Conservation (phyloP, 1,284 basidiomycete genomes). For the Pterulicium gracile region DNA sequence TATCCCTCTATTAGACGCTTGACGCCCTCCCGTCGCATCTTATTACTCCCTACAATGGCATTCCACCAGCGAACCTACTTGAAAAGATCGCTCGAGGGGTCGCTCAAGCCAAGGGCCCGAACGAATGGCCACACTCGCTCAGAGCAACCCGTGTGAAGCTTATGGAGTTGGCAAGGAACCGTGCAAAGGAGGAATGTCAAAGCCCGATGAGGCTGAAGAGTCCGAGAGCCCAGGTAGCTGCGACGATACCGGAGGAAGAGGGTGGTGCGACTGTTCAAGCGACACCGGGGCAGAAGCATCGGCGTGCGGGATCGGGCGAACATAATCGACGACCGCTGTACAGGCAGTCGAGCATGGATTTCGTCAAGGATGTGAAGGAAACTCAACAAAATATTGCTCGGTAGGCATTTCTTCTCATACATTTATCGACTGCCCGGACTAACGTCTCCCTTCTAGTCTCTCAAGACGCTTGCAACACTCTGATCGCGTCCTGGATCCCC, state of each 20-base stretch:
- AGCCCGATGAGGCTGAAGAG: no score
- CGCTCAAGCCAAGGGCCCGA: constrained; percentile 53
- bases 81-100: constrained; percentile 75
- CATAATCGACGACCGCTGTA: constrained; percentile 46
- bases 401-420: constrained; percentile 28
- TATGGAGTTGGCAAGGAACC: constrained; percentile 55
- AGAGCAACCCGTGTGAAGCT: constrained; percentile 72
- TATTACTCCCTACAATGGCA: constrained; percentile 71
- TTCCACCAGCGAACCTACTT: constrained; percentile 72
- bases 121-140: constrained; percentile 71
- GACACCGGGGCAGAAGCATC: constrained; percentile 21
- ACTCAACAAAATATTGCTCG: constrained; percentile 33
- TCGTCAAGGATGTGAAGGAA: constrained; percentile 36
- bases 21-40: constrained; percentile 74
- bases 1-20: constrained; percentile 41
- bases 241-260: constrained; percentile 27
- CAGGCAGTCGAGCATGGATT: constrained; percentile 78
- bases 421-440: constrained; percentile 6
- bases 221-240: no score
- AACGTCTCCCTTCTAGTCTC: constrained; percentile 30
- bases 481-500: constrained; percentile 35
- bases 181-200: constrained; percentile 50
- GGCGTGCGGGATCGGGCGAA: constrained; percentile 6
- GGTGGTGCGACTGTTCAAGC: constrained; percentile 24
- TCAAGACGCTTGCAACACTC: constrained; percentile 58